Evolutionary conservation across 2,329 filamentous ascomycete genomes (phyloP), one percentile per base, ranked within the genome.

Genomic region (Fusarium floridanum): DNA sequence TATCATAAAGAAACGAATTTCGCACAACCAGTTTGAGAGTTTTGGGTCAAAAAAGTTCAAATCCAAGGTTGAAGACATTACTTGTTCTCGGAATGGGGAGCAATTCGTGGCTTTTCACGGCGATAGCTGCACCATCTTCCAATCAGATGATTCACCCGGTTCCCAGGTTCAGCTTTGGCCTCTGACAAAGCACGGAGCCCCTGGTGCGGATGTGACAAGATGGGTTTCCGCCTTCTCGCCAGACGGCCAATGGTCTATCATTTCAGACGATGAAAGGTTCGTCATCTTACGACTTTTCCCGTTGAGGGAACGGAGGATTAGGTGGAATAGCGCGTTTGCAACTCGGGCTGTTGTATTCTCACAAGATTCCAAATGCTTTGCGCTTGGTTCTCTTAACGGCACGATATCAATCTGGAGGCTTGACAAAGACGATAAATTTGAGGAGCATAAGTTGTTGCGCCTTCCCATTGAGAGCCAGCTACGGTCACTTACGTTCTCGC

Each of bases 91-190:
- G 11, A 3, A 7, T 20, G 41, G 41, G 20, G 5, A 22, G 2
- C 20, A 22, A 22, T 45, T 22, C 11, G 41, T 22, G 11, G n/a
- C n/a, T 12, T 43, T 43, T 43, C 20, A 43, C n/a, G n/a, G n/a
- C n/a, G n/a, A n/a, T n/a, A n/a, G n/a, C 11, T 14, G 20, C 20
- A 24, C 41, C 6, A 24, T 45, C 17, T 43, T 43, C 11, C 5
- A 6, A 0, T 11, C n/a, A 20, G 5, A 12, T 10, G 1, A 1
- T 5, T 12, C n/a, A 43, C 1, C 0, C 39, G n/a, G 39, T n/a
- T 10, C 0, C n/a, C 0, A 16, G 36, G 14, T 37, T 34, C 5
- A 34, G 32, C 32, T 14, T 34, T 34, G 32, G 32, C 32, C 10
- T 6, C 0, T 2, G 32, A 6, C 1, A 34, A 34, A 6, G 32